phyloP scores from a whole-genome alignment of 2,329 filamentous ascomycete species.

The Hypoxylon sp. region DNA sequence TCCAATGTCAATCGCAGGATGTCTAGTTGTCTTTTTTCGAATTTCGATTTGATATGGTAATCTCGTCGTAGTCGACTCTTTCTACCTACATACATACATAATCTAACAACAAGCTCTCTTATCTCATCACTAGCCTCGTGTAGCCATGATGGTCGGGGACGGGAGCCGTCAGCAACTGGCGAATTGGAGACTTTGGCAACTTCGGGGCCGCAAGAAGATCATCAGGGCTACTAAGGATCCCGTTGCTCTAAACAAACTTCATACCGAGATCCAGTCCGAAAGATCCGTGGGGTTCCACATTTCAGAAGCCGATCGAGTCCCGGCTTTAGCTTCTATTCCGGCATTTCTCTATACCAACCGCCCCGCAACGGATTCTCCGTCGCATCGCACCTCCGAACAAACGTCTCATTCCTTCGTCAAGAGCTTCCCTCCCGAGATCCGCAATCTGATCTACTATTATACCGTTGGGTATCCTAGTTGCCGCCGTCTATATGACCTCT shows the following conservation, averaged over 20 bases:
- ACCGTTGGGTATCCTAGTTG: constrained; percentile 44
- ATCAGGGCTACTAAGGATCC: constrained; percentile 36
- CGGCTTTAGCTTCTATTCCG: constrained; percentile 33
- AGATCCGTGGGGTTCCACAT: constrained; percentile 26
- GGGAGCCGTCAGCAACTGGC: constrained; percentile 20
- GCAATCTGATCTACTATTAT: constrained; percentile 48
- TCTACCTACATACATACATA: no score
- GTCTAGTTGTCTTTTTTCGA: constrained; percentile 6
- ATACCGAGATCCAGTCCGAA: constrained; percentile 34
- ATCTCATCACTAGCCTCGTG: no score
- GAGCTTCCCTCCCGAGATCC: constrained; percentile 47
- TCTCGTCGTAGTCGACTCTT: no score
- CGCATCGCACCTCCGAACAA: not conserved
- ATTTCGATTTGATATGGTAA: constrained; percentile 2
- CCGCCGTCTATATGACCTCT: constrained; percentile 43
- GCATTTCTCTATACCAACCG: constrained; percentile 26
- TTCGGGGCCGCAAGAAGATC: constrained; percentile 35
- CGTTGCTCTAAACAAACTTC: constrained; percentile 26
- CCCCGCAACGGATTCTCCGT: constrained; percentile 14
- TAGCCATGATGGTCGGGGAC: constrained; percentile 19
- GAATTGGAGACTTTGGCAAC: constrained; percentile 34
- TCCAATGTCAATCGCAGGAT: constrained; percentile 7
- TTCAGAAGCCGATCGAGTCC: constrained; percentile 31
- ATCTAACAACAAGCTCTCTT: no score
- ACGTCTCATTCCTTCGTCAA: constrained; percentile 38